A percentile compares a stretch with the other conserved stretches of the same genome.
These are phyloP conservation scores for Pyrenochaeta sp. DNA, from an alignment of 2,329 filamentous ascomycete species.

Conservation along the genomic window DNA sequence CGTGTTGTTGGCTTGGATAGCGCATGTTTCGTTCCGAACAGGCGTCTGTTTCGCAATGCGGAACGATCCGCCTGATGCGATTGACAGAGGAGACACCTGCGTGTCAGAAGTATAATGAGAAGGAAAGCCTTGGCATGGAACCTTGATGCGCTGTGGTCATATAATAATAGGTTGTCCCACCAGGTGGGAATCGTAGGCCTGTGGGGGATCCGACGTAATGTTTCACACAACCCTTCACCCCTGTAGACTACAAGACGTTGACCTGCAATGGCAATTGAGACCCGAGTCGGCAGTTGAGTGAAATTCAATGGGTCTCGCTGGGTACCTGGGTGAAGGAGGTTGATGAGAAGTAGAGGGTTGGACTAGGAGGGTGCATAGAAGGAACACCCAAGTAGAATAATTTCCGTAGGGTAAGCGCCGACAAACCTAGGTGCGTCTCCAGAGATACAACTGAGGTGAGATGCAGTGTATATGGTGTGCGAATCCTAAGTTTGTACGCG, in stretches of 20 bases:
- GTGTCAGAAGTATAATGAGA: conserved; percentile 25
- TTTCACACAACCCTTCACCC: too few relatives aligned
- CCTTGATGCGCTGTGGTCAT: conserved; percentile 14
- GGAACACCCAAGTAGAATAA: neutral
- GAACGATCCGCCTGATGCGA: conserved; percentile 19
- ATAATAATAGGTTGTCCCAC: too few relatives aligned
- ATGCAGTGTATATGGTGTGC: neutral
- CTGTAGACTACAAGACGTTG: too few relatives aligned
- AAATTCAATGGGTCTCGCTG: too few relatives aligned
- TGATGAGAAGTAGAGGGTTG: neutral
- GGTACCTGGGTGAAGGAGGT: too few relatives aligned
- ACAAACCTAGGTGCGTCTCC: neutral
- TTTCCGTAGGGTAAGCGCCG: neutral
- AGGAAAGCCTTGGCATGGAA: conserved; percentile 18
- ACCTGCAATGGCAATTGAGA: neutral
- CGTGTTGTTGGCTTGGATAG: neutral
- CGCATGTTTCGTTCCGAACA: conserved; percentile 25
- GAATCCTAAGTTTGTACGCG: neutral
- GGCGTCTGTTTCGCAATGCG: conserved; percentile 21
- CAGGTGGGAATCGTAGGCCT: too few relatives aligned
- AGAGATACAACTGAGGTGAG: neutral
- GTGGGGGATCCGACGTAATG: conserved; percentile 2
- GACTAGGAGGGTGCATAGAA: neutral
- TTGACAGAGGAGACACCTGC: conserved; percentile 8
- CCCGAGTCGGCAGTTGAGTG: neutral